These are phyloP conservation scores for Pseudozyma sp. DNA, from an alignment of 1,284 basidiomycete species.

Conservation along the genomic window DNA sequence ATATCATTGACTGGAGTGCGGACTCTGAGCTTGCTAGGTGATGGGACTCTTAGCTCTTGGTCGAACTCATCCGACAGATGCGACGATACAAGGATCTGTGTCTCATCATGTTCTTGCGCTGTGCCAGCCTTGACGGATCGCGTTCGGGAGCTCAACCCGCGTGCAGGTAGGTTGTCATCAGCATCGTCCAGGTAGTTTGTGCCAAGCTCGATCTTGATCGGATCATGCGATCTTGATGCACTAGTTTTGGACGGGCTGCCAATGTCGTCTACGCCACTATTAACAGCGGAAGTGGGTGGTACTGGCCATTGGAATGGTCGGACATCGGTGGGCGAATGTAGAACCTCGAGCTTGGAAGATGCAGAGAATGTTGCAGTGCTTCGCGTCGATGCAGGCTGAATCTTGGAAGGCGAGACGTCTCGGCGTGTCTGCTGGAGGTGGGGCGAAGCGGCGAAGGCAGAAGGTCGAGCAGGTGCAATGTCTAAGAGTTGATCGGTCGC, in stretches of 20 bases:
- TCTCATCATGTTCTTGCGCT: not conserved
- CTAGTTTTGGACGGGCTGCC: slow-evolving; percentile 3
- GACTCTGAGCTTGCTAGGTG: slow-evolving; percentile 19
- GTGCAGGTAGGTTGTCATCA: slow-evolving; percentile 31
- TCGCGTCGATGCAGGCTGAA: not conserved
- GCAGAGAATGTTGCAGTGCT: slow-evolving; percentile 16
- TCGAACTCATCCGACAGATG: not conserved
- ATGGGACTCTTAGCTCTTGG: slow-evolving; percentile 7
- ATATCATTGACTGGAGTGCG: slow-evolving; percentile 39
- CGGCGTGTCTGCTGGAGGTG: slow-evolving; percentile 10
- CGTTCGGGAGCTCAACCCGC: slow-evolving; percentile 26
- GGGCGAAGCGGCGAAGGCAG: slow-evolving; percentile 12
- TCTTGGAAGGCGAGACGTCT: not conserved
- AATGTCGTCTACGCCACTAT: not conserved
- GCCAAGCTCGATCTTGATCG: slow-evolving; percentile 21
- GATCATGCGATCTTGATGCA: not conserved
- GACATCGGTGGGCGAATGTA: slow-evolving; percentile 42
- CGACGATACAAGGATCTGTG: not conserved
- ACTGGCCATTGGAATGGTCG: slow-evolving; percentile 40
- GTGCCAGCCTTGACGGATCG: slow-evolving; percentile 34
- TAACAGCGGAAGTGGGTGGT: slow-evolving; percentile 5
- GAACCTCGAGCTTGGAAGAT: slow-evolving; percentile 27
- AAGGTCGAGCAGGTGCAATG: slow-evolving; percentile 15
- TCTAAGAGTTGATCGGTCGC: slow-evolving; percentile 50
- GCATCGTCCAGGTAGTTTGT: slow-evolving; percentile 16